A percentile compares a stretch with the other conserved stretches of the same genome.
These are phyloP conservation scores for Turritis glabra DNA, from an alignment of 345 rosid genomes.

Conservation along the genomic window DNA sequence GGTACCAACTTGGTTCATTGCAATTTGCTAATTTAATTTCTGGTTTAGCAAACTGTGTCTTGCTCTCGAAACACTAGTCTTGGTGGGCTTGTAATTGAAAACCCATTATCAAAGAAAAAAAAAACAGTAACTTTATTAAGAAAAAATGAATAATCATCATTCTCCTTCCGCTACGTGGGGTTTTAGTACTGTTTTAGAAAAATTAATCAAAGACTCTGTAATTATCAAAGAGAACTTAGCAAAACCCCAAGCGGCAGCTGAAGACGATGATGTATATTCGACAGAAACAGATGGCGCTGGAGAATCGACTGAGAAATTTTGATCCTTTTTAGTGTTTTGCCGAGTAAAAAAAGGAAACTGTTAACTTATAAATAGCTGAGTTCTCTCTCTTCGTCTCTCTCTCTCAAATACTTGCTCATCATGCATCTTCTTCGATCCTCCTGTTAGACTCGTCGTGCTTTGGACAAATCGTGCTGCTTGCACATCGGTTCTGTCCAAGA, in stretches of 20 bases:
- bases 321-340: neutral
- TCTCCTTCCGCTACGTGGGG: too few species aligned
- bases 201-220: too few species aligned
- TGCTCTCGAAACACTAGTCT: neutral
- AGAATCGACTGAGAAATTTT: neutral
- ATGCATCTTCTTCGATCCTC: too few species aligned
- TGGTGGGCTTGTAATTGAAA: neutral
- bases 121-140: too few species aligned
- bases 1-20: neutral
- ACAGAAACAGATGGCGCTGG: neutral
- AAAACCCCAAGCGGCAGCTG: neutral
- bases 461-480: neutral
- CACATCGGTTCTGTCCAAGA: slow-evolving; percentile 26
- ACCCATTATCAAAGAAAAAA: neutral
- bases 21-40: too few species aligned
- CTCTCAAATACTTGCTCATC: too few species aligned
- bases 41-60: too few species aligned
- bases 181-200: too few species aligned
- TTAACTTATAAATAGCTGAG: neutral
- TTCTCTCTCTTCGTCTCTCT: neutral
- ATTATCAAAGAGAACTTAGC: neutral
- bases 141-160: too few species aligned
- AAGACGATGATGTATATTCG: neutral
- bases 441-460: too few species aligned
- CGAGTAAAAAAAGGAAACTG: neutral